These are phyloP conservation scores for Lachnellula occidentalis DNA, from an alignment of 2,329 filamentous ascomycete species.

Conservation along the genomic window DNA sequence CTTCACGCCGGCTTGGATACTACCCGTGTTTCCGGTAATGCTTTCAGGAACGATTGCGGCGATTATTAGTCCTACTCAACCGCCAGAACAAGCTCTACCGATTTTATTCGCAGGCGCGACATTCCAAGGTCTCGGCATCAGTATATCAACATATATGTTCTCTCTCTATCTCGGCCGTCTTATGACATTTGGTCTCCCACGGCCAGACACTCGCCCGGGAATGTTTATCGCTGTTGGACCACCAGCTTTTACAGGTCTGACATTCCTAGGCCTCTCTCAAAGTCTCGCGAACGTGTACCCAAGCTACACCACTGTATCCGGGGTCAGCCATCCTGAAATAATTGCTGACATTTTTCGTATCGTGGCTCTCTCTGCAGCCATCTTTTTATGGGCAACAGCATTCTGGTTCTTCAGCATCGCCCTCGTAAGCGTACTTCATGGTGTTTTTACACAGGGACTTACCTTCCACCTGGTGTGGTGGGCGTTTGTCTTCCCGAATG, in stretches of 20 bases:
- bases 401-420: slow-evolving; percentile 48
- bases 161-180: slow-evolving; percentile 65
- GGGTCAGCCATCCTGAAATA: slow-evolving; percentile 42
- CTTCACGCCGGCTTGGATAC: slow-evolving; percentile 69
- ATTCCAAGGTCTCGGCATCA: slow-evolving; percentile 64
- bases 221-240: slow-evolving; percentile 72
- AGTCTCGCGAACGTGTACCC: slow-evolving; percentile 20
- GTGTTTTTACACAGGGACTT: slow-evolving; percentile 39
- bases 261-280: slow-evolving; percentile 57
- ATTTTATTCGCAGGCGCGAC: slow-evolving; percentile 62
- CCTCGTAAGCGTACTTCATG: slow-evolving; percentile 31
- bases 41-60: slow-evolving; percentile 64
- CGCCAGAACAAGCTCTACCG: slow-evolving; percentile 48
- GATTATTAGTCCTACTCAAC: slow-evolving; percentile 57
- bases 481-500: slow-evolving; percentile 58
- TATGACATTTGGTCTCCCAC: slow-evolving; percentile 53
- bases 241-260: slow-evolving; percentile 65
- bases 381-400: slow-evolving; percentile 61
- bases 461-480: slow-evolving; percentile 58
- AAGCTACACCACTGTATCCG: slow-evolving; percentile 25
- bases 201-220: slow-evolving; percentile 58
- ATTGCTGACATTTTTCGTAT: slow-evolving; percentile 30
- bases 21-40: slow-evolving; percentile 74
- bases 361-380: slow-evolving; percentile 36
- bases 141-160: slow-evolving; percentile 65